phyloP scores from a whole-genome alignment of 1,284 basidiomycete species.

The Quambalaria eucalypti region DNA sequence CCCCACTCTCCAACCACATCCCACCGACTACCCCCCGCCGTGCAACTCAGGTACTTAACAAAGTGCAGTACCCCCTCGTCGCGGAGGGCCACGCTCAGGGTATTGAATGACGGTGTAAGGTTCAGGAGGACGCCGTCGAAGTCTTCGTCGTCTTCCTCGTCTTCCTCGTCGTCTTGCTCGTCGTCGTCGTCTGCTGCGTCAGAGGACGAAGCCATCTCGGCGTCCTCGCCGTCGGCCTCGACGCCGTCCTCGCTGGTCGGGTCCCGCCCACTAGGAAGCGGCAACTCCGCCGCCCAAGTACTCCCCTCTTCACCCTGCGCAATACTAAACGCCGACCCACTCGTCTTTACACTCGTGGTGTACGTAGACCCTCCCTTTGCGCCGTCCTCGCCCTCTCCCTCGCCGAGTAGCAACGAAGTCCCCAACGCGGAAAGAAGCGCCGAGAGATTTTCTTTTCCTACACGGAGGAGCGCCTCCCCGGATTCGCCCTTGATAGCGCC shows the following conservation, averaged over 20 bases:
- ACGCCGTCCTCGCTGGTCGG: slow-evolving; percentile 13
- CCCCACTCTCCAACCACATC: slow-evolving; percentile 41
- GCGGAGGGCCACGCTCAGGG: slow-evolving; percentile 75
- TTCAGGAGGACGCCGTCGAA: slow-evolving; percentile 80
- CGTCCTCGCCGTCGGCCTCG: slow-evolving; percentile 43
- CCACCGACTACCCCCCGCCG: slow-evolving; percentile 42
- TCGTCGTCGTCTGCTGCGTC: slow-evolving; percentile 47
- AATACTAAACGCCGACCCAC: not conserved
- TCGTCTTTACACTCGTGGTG: not conserved
- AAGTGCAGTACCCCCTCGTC: slow-evolving; percentile 77
- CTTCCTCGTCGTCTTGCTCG: slow-evolving; percentile 43
- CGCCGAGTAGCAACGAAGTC: not conserved
- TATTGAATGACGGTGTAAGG: slow-evolving; percentile 82
- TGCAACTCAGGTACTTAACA: slow-evolving; percentile 42
- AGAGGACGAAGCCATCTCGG: slow-evolving; percentile 21
- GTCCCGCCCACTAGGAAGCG: not conserved
- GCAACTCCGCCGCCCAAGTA: not conserved
- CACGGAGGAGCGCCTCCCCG: slow-evolving; percentile 4
- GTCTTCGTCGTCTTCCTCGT: slow-evolving; percentile 52
- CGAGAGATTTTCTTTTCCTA: not conserved
- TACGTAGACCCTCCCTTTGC: too few relatives aligned
- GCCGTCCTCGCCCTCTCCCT: too few relatives aligned
- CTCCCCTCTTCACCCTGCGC: not conserved
- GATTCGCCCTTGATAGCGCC: slow-evolving; percentile 11
- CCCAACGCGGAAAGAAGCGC: not conserved